These are phyloP conservation scores for Pichia sp. DNA, from an alignment of 1,139 yeast genomes.

Conservation along the genomic window DNA sequence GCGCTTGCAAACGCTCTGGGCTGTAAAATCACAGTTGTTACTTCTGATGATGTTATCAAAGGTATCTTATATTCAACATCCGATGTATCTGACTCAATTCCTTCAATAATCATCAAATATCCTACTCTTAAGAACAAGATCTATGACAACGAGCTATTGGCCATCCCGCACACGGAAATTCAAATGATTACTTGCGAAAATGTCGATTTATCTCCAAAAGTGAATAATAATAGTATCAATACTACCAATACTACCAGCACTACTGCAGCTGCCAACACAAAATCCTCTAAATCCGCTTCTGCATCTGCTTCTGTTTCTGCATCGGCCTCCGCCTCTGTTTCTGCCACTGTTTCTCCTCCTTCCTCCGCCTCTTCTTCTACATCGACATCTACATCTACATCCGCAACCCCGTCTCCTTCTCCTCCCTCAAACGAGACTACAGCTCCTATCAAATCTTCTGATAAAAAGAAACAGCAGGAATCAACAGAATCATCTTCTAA, in stretches of 20 bases:
- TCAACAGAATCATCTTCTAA: slow-evolving; percentile 7
- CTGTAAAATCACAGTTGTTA: slow-evolving; percentile 38
- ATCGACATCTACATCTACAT: neutral
- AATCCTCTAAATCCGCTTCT: neutral
- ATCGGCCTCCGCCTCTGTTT: neutral
- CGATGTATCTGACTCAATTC: slow-evolving; percentile 25
- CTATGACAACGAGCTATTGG: slow-evolving; percentile 28
- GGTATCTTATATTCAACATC: slow-evolving; percentile 48
- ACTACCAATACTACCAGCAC: too few species aligned
- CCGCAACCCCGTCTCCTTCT: neutral
- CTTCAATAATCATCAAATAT: slow-evolving; percentile 48
- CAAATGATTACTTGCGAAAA: slow-evolving; percentile 49
- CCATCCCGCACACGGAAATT: slow-evolving; percentile 54
- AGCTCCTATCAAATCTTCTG: too few species aligned
- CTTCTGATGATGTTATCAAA: slow-evolving; percentile 30
- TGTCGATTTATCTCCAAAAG: slow-evolving; percentile 32
- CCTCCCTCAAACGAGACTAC: neutral
- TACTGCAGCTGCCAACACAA: too few species aligned
- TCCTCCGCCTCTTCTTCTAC: neutral
- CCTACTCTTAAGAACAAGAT: slow-evolving; percentile 27
- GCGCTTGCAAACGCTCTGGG: slow-evolving; percentile 40
- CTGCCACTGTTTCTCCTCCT: neutral
- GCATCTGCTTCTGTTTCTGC: neutral
- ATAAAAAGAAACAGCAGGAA: too few species aligned
- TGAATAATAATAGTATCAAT: neutral